Evolutionary conservation across 192 early-diverging fungal species (phyloP).

Genomic region (Backusella morwellensis): DNA sequence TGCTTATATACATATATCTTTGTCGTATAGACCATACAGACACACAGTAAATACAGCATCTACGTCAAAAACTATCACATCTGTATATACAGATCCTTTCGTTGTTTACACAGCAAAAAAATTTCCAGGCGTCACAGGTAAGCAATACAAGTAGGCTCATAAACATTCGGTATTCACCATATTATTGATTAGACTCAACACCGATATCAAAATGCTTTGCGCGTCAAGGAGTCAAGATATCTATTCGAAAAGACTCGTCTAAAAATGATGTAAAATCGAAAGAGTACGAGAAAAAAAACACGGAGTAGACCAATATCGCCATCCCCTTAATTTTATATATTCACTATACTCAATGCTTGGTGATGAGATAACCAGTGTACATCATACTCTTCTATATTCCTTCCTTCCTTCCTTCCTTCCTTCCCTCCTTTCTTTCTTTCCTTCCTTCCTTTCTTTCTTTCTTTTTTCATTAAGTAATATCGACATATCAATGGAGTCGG

Average conservation of each 20-base stretch:
- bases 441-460: not conserved
- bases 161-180: not conserved
- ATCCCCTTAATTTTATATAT: not conserved
- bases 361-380: not conserved
- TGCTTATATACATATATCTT: not conserved
- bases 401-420: not conserved
- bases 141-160: not conserved
- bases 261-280: not conserved
- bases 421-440: not conserved
- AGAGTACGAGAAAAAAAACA: not conserved
- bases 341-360: not conserved
- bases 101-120: constrained; percentile 72
- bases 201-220: constrained; percentile 71
- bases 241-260: constrained; percentile 56
- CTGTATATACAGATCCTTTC: constrained; percentile 63
- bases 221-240: constrained; percentile 74
- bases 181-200: constrained; percentile 55
- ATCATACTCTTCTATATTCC: not conserved
- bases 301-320: not conserved
- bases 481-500: not conserved
- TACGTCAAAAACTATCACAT: constrained; percentile 35
- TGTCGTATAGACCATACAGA: not conserved
- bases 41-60: constrained; percentile 16
- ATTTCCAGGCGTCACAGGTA: constrained; percentile 66
- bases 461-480: not conserved